Evolutionary conservation across 441 rosid genomes (phyloP).

Genomic region (California macrophylla): DNA sequence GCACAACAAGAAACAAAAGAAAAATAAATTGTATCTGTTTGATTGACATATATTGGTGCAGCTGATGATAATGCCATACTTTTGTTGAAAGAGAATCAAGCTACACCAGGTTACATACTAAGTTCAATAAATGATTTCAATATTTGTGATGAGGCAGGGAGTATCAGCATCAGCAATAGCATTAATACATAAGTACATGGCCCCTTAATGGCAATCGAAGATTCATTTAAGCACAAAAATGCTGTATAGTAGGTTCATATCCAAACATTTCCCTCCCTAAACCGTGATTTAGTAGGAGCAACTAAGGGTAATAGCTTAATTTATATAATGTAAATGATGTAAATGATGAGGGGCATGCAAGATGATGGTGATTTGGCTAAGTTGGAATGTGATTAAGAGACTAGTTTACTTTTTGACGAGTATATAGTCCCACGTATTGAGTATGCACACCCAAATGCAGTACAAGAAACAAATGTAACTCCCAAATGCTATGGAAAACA

Average conservation of each 20-base stretch:
- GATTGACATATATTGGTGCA: not conserved
- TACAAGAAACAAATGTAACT: not conserved
- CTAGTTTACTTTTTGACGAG: not conserved
- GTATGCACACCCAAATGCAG: not conserved
- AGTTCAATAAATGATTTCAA: conserved; percentile 1
- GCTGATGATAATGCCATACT: not conserved
- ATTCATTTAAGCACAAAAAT: not conserved
- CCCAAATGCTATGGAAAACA: conserved; percentile 3
- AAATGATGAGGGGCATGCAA: not conserved
- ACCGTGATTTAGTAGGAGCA: not conserved
- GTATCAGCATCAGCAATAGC: not conserved
- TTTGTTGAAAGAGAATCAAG: not conserved
- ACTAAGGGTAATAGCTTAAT: not conserved
- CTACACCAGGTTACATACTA: not conserved
- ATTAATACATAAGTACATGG: not conserved
- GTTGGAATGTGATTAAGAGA: not conserved
- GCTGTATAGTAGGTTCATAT: not conserved
- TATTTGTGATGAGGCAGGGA: not conserved
- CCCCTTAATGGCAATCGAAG: not conserved
- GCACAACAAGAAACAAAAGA: not conserved
- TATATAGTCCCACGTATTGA: not conserved
- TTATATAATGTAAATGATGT: not conserved
- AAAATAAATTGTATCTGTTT: not conserved
- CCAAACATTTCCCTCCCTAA: not conserved
- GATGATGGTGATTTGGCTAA: not conserved